Conservation (phyloP, 768 basidiomycete species). For the Podaxis sp. region DNA sequence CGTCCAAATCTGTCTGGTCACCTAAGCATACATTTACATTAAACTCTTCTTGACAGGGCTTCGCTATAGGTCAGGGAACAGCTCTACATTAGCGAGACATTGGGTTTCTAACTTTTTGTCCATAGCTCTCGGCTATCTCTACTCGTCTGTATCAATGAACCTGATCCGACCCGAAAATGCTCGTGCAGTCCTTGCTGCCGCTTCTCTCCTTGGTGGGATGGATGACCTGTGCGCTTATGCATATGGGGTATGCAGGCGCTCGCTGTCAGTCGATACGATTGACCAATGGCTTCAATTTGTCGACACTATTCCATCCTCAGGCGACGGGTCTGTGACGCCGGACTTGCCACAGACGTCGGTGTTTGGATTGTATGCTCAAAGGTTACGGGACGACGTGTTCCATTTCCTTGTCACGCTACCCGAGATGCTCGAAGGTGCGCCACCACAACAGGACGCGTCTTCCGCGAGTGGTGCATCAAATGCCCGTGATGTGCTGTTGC, state of each 20-base stretch:
- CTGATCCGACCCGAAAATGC: conserved; percentile 77
- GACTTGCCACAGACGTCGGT: conserved; percentile 54
- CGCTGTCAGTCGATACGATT: conserved; percentile 75
- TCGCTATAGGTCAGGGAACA: conserved; percentile 61
- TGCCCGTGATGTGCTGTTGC: conserved; percentile 70
- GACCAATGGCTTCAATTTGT: conserved; percentile 77
- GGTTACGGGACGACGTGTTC: conserved; percentile 74
- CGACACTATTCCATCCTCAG: conserved; percentile 47
- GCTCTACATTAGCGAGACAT: neutral
- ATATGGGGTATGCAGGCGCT: conserved; percentile 74
- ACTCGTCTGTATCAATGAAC: conserved; percentile 69
- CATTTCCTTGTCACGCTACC: conserved; percentile 79
- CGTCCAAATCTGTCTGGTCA: conserved; percentile 14
- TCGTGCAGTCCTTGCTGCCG: conserved; percentile 81
- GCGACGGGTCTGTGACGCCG: conserved; percentile 54
- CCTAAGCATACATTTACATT: conserved; percentile 16
- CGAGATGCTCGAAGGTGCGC: conserved; percentile 55
- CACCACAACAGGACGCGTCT: conserved; percentile 36
- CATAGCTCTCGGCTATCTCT: conserved; percentile 76
- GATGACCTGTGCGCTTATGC: conserved; percentile 79
- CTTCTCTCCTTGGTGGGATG: conserved; percentile 84
- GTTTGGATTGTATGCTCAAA: conserved; percentile 77
- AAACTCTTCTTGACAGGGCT: conserved; percentile 47
- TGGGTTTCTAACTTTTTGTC: conserved; percentile 19
- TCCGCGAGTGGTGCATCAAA: conserved; percentile 33